Conservation (phyloP, 352 stramenopile species). For the Phytophthora quininea region DNA sequence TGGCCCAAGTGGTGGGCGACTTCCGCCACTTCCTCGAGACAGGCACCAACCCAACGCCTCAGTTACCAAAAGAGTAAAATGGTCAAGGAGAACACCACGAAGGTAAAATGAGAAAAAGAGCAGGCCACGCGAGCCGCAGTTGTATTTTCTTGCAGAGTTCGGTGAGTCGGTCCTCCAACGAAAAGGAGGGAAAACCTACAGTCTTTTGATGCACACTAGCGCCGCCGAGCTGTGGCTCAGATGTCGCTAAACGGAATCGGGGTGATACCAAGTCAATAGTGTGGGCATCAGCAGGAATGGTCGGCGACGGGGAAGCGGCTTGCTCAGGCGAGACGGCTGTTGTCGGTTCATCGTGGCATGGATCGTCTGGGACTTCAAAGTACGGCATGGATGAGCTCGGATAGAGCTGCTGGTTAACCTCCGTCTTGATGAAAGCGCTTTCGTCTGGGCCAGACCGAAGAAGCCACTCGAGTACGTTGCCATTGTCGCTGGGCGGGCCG, state of each 20-base stretch:
- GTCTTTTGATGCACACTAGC: constrained; percentile 14
- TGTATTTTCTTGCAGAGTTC: constrained; percentile 39
- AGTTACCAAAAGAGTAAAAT: constrained; percentile 36
- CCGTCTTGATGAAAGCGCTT: constrained; percentile 23
- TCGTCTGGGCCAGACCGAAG: constrained; percentile 68
- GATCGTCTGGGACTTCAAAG: constrained; percentile 57
- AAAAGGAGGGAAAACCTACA: constrained; percentile 35
- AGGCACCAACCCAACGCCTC: constrained; percentile 42
- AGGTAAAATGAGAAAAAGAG: constrained; percentile 26
- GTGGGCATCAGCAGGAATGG: constrained; percentile 22
- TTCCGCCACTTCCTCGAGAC: constrained; percentile 87
- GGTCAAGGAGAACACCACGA: not conserved
- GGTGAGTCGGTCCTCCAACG: constrained; percentile 12
- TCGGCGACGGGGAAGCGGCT: constrained; percentile 11
- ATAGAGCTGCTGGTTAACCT: constrained; percentile 17
- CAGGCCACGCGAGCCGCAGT: constrained; percentile 16
- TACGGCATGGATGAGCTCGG: constrained; percentile 46
- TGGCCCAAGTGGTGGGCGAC: constrained; percentile 83
- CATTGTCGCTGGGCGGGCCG: constrained; percentile 33
- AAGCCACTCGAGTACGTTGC: constrained; percentile 62
- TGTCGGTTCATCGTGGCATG: constrained; percentile 32
- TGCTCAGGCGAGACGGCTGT: constrained; percentile 30
- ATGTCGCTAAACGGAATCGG: constrained; percentile 41
- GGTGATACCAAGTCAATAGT: constrained; percentile 23
- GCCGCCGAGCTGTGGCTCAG: constrained; percentile 10